phyloP scores from a whole-genome alignment of 1,139 yeast species.

The Taiozyma sp. region DNA sequence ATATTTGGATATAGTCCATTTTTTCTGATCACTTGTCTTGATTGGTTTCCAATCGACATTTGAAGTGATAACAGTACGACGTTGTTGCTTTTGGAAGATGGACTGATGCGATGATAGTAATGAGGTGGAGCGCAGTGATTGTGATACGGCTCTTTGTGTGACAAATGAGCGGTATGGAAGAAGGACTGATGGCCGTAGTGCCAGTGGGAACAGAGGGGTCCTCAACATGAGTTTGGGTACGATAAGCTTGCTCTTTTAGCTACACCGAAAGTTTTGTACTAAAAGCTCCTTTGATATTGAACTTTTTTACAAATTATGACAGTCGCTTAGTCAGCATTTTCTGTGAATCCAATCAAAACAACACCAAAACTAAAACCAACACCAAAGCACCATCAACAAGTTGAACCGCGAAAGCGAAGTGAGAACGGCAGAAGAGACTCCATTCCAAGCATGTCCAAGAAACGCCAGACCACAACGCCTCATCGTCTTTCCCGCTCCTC shows the following conservation, averaged over 20 bases:
- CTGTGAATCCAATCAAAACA: too few relatives aligned
- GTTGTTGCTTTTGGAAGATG: neutral
- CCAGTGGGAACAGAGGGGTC: neutral
- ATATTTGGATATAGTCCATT: conserved; percentile 35
- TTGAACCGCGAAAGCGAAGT: too few relatives aligned
- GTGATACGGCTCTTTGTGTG: neutral
- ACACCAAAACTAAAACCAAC: neutral
- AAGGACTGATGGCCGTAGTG: neutral
- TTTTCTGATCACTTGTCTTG: conserved; percentile 36
- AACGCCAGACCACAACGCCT: conserved; percentile 17
- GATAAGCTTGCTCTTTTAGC: too few relatives aligned
- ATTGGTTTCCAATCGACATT: conserved; percentile 85
- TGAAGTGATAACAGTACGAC: conserved; percentile 40
- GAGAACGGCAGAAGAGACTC: too few relatives aligned
- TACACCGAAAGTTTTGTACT: too few relatives aligned
- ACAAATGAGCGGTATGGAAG: neutral
- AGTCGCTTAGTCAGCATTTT: neutral
- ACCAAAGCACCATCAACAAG: neutral
- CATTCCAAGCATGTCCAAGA: conserved; percentile 7
- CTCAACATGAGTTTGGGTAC: neutral
- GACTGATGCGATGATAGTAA: neutral
- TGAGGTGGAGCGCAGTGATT: neutral
- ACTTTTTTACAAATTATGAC: neutral
- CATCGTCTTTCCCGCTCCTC: conserved; percentile 18
- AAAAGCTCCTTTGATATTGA: neutral